Percentiles rank a stretch among this genome's conserved stretches.
Evolutionary conservation across 345 rosid species (phyloP).

Genomic region (Euclidium syriacum): DNA sequence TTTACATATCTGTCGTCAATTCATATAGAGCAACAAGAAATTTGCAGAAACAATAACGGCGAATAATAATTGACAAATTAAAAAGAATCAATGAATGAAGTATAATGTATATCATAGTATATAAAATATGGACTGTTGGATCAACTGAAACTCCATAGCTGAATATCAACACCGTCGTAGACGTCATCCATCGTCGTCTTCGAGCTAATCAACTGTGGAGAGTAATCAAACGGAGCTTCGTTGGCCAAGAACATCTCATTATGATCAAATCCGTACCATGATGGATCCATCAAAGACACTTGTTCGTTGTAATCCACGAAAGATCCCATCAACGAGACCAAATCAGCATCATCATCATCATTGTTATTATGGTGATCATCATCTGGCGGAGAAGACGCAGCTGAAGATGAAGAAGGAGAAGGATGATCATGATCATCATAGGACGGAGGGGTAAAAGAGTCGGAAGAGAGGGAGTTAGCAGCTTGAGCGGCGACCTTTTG

Average conservation of each 20-base stretch:
- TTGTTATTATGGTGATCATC: too few species aligned
- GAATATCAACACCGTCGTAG: slow-evolving; percentile 25
- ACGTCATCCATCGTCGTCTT: slow-evolving; percentile 26
- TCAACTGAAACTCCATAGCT: slow-evolving; percentile 30
- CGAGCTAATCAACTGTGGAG: slow-evolving; percentile 8
- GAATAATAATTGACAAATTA: neutral
- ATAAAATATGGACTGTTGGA: slow-evolving; percentile 17
- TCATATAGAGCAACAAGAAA: slow-evolving; percentile 1
- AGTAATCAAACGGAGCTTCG: slow-evolving; percentile 24
- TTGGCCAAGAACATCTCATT: slow-evolving; percentile 18
- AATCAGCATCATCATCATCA: slow-evolving; percentile 16
- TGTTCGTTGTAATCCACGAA: slow-evolving; percentile 13
- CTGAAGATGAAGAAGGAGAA: slow-evolving; percentile 23
- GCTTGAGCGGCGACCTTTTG: slow-evolving; percentile 87
- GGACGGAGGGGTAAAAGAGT: slow-evolving; percentile 16
- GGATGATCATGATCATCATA: neutral
- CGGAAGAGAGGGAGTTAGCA: slow-evolving; percentile 37
- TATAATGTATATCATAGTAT: neutral
- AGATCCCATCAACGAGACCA: slow-evolving; percentile 24
- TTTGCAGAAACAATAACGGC: slow-evolving; percentile 2
- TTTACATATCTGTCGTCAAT: neutral
- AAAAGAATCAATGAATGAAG: slow-evolving; percentile 28
- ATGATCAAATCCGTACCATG: slow-evolving; percentile 25
- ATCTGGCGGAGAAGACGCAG: slow-evolving; percentile 5
- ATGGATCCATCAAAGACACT: slow-evolving; percentile 28